Evolutionary conservation across 2,329 filamentous ascomycete species (phyloP), one percentile per base, ranked within the genome.

Genomic region (Plectosphaerella plurivora): DNA sequence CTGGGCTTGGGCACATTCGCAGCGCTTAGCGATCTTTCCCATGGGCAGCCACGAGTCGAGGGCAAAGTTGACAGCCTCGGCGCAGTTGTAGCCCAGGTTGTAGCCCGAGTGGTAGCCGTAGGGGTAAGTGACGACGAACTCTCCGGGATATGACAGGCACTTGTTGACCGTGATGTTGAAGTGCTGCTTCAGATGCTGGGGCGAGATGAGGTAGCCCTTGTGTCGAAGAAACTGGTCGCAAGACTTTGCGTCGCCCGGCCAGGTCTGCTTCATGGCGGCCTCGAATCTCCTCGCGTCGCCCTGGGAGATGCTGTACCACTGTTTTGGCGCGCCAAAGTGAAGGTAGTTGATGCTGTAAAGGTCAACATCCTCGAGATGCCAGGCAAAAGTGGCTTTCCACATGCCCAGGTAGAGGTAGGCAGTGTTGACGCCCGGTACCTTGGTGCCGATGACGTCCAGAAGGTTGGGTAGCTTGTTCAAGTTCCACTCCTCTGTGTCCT

Each of bases 291-390:
- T 84, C 14, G 93, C 91, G 67, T 99, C 94, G 59, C 89, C 89
- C 68, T 97, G 95, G 1, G 93, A 96, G 59, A 99, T 97, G 70
- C 92, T 97, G 73, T 99, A 99, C 94, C 94, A 99, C 68, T 99
- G 94, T 72, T 99, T 99, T 0, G 94, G 94, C 2, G 94, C 94
- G 51, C 94, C 94, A 68, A 99, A 99, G 65, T 99, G 94, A 54
- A 99, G 91, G 68, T 97, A 99, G 73, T 99, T 99, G 79, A 99
- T 99, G 68, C 92, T 97, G 83, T 99, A 99, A 5, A 99, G 82
- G 73, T 99, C 94, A 42, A 99, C 93, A 67, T 99, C 94, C 68
- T 99, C 94, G 50, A 99, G 74, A 79, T 99, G 94, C 94, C 94
- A 99, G 9, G 94, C 94, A 68, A 99, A 99, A 0, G 94, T 97